Conservation (phyloP, 1,284 basidiomycete genomes). For the Bjerkandera adusta region DNA sequence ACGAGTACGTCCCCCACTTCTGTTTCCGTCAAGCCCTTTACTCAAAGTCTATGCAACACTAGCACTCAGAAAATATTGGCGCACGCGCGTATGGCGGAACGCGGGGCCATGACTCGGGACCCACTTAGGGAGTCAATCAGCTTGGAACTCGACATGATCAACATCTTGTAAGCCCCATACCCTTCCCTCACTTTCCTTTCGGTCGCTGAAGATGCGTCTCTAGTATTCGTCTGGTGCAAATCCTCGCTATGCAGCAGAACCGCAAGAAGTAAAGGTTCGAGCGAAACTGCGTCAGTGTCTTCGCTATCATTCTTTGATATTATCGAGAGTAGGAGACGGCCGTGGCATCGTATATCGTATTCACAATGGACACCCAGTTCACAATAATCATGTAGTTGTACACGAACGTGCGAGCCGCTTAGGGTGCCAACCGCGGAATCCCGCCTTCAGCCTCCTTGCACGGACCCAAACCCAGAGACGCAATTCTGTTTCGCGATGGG, state of each 20-base stretch:
- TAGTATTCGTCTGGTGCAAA: constrained; percentile 81
- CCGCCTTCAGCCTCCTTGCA: constrained; percentile 38
- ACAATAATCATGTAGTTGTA: too few relatives aligned
- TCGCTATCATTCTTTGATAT: too few relatives aligned
- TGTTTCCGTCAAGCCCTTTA: not conserved
- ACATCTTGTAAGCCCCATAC: constrained; percentile 64
- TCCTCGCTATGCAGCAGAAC: constrained; percentile 67
- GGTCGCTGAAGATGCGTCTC: constrained; percentile 7
- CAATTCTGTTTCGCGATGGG: constrained; percentile 61
- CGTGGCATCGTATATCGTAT: not conserved
- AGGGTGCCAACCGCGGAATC: not conserved
- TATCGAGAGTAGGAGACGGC: too few relatives aligned
- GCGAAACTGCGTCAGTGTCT: too few relatives aligned
- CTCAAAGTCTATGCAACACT: constrained; percentile 14
- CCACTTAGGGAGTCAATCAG: constrained; percentile 79
- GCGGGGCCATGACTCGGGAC: constrained; percentile 67
- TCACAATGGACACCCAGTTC: not conserved
- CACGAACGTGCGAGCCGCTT: too few relatives aligned
- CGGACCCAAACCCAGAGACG: constrained; percentile 60
- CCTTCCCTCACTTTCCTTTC: not conserved
- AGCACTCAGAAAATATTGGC: constrained; percentile 82
- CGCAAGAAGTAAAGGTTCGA: constrained; percentile 41
- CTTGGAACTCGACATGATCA: constrained; percentile 86
- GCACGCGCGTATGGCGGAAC: constrained; percentile 73
- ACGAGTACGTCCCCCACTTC: constrained; percentile 58